Conservation (phyloP, 345 rosid species). For the Isatis tinctoria region DNA sequence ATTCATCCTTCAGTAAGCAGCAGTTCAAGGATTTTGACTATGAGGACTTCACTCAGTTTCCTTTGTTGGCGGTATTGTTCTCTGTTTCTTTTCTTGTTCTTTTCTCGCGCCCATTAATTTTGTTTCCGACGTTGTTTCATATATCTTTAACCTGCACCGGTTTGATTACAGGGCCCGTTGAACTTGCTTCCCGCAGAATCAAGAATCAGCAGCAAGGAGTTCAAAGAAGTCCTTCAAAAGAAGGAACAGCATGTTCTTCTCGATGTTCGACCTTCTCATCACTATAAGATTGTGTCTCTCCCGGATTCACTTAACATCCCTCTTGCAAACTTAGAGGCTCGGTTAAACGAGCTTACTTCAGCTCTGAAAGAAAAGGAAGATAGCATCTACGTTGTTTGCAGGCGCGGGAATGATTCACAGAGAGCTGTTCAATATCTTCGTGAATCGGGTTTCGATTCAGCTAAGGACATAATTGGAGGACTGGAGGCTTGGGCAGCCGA, state of each 20-base stretch:
- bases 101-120: not conserved
- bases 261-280: slow-evolving; percentile 87
- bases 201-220: slow-evolving; percentile 63
- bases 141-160: not conserved
- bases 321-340: slow-evolving; percentile 53
- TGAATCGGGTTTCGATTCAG: slow-evolving; percentile 52
- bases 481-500: slow-evolving; percentile 71
- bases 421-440: slow-evolving; percentile 74
- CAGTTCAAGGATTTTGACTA: slow-evolving; percentile 73
- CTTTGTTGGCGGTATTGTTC: slow-evolving; percentile 46
- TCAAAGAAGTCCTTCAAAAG: slow-evolving; percentile 40
- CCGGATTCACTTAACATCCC: slow-evolving; percentile 76
- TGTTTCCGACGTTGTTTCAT: not conserved
- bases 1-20: slow-evolving; percentile 45
- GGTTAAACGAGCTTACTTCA: slow-evolving; percentile 55
- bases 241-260: slow-evolving; percentile 58
- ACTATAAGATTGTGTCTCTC: slow-evolving; percentile 77
- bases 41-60: slow-evolving; percentile 82
- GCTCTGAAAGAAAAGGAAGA: slow-evolving; percentile 53
- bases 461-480: slow-evolving; percentile 81
- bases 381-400: slow-evolving; percentile 60
- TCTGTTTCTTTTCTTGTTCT: not conserved
- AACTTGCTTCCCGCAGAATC: slow-evolving; percentile 53
- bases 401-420: slow-evolving; percentile 95
- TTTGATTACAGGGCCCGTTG: slow-evolving; percentile 47